Evolutionary conservation across 257 asterid species (phyloP).

Genomic region (Lithospermum erythrorhizon): DNA sequence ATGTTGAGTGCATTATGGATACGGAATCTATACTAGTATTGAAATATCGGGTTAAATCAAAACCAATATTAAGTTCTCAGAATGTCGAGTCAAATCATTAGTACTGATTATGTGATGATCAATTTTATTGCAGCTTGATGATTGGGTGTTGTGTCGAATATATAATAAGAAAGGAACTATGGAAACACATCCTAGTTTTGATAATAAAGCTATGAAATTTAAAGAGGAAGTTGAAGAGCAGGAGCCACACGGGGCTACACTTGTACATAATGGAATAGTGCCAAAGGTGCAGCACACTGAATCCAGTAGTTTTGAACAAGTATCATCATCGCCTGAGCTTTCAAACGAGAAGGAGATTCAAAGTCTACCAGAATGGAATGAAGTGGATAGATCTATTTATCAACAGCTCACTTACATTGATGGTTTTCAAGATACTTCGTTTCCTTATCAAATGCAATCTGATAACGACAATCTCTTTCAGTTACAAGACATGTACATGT

Average conservation of each 20-base stretch:
- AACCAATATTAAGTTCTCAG: too few species aligned
- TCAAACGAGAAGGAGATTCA: constrained; percentile 36
- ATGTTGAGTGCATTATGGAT: too few species aligned
- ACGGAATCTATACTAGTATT: too few species aligned
- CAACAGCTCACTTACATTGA: constrained; percentile 36
- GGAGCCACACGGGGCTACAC: constrained; percentile 22
- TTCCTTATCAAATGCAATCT: constrained; percentile 34
- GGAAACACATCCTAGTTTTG: constrained; percentile 29
- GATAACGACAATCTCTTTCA: constrained; percentile 29
- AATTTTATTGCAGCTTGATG: constrained; percentile 42
- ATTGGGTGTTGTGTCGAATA: constrained; percentile 65
- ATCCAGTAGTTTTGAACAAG: constrained; percentile 40
- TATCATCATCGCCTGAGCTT: constrained; percentile 30
- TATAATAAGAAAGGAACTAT: constrained; percentile 66
- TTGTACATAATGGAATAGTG: constrained; percentile 20
- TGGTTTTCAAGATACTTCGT: constrained; percentile 45
- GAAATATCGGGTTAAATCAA: too few species aligned
- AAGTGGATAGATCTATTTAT: constrained; percentile 25
- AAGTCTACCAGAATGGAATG: constrained; percentile 37
- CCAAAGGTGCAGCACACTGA: constrained; percentile 36
- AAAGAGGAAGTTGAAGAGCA: constrained; percentile 25
- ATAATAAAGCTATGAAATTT: constrained; percentile 15
- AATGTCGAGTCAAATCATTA: background rate
- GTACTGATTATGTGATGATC: background rate
- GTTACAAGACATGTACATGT: constrained; percentile 46